Evolutionary conservation across 2,329 filamentous ascomycete species (phyloP).

Genomic region (Thielaviopsis ethacetica): DNA sequence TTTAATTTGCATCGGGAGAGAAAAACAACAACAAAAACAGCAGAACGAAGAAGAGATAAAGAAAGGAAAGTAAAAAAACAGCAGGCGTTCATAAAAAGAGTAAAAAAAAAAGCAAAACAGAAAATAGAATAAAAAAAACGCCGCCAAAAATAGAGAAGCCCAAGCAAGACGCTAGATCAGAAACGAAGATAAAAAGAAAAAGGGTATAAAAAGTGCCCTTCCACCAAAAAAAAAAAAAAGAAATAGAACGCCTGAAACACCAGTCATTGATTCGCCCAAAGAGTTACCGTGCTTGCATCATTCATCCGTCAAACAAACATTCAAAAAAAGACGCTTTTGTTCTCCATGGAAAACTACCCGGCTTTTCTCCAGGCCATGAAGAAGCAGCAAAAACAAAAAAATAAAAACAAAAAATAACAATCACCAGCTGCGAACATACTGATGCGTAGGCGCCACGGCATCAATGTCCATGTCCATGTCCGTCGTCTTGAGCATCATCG

Average conservation of each 20-base stretch:
- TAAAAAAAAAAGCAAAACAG: neutral
- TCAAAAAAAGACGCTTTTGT: neutral
- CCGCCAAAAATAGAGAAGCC: neutral
- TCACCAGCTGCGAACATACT: neutral
- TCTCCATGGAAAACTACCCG: neutral
- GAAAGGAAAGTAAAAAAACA: too few relatives aligned
- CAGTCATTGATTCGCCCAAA: neutral
- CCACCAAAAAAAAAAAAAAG: neutral
- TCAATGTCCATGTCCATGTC: slow-evolving; percentile 5
- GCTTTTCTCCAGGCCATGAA: neutral
- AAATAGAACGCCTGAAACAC: neutral
- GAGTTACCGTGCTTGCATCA: neutral
- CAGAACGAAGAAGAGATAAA: neutral
- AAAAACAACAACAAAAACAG: neutral
- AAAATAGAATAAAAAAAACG: neutral
- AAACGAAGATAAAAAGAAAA: neutral
- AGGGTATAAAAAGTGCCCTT: neutral
- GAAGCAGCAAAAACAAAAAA: neutral
- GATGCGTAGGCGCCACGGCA: neutral
- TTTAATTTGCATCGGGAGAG: too few relatives aligned
- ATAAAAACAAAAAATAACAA: neutral
- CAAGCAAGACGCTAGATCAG: too few relatives aligned
- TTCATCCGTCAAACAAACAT: neutral
- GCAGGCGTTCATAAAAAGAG: neutral
- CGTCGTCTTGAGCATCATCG: neutral